Percentiles rank a stretch among this genome's conserved stretches.
phyloP scores from a whole-genome alignment of 1,284 basidiomycete species.

The Heterobasidion irregulare region DNA sequence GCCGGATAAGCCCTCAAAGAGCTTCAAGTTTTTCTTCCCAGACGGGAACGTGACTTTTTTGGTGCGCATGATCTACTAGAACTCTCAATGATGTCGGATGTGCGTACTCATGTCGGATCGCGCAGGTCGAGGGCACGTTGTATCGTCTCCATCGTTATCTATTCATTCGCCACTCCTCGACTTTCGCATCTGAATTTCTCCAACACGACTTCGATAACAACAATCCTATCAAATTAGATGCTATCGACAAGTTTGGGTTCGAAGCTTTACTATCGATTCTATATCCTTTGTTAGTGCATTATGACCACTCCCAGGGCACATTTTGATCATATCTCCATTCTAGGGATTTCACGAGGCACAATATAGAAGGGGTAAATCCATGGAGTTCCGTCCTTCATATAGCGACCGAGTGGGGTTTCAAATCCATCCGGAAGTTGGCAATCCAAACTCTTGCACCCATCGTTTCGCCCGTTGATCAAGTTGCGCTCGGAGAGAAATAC shows the following conservation, averaged over 20 bases:
- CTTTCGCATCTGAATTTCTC: not conserved
- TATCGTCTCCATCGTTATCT: too few species aligned
- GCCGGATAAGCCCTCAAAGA: too few species aligned
- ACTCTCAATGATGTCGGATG: too few species aligned
- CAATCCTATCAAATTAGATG: not conserved
- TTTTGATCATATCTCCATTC: not conserved
- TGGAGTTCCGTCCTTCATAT: conserved; percentile 5
- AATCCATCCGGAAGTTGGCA: not conserved
- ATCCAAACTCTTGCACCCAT: not conserved
- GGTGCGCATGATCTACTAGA: too few species aligned
- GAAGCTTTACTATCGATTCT: conserved; percentile 4
- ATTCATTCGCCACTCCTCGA: not conserved
- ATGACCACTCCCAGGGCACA: not conserved
- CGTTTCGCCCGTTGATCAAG: not conserved
- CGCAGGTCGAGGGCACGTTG: too few species aligned
- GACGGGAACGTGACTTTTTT: not conserved
- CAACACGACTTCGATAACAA: not conserved
- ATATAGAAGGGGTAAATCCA: not conserved
- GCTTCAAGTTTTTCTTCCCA: not conserved
- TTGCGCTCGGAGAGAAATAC: conserved; percentile 5
- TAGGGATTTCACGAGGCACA: not conserved
- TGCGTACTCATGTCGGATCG: too few species aligned
- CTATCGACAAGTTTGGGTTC: not conserved
- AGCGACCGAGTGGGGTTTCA: not conserved
- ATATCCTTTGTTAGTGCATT: conserved; percentile 2